phyloP scores from a whole-genome alignment of 805 yeast genomes.

The Lipomyces yamadae region DNA sequence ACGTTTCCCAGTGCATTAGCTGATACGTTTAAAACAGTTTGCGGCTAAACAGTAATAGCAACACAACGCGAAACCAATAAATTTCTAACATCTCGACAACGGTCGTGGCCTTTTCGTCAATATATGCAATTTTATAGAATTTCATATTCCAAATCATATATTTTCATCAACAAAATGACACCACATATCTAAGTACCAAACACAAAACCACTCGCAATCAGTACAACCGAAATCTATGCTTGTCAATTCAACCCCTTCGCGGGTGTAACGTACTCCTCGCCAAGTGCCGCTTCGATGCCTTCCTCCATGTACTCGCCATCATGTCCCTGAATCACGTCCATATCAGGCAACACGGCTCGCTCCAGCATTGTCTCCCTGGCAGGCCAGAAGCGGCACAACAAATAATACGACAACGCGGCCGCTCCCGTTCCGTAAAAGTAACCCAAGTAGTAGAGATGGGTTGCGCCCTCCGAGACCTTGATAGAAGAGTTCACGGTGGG shows the following conservation, averaged over 20 bases:
- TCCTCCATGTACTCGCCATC: background rate
- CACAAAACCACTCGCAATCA: background rate
- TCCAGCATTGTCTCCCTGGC: slow-evolving; percentile 31
- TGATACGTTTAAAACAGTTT: too few relatives aligned
- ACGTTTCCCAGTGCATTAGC: too few relatives aligned
- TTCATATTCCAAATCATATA: too few relatives aligned
- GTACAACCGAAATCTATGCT: background rate
- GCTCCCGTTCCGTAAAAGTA: slow-evolving; percentile 38
- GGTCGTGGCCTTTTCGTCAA: too few relatives aligned
- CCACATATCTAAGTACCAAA: too few relatives aligned
- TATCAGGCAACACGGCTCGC: slow-evolving; percentile 27
- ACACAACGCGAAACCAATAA: too few relatives aligned
- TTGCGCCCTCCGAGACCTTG: slow-evolving; percentile 8
- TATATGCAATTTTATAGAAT: too few relatives aligned
- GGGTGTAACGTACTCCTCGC: background rate
- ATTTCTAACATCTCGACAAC: too few relatives aligned
- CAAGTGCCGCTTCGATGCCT: slow-evolving; percentile 7
- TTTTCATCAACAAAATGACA: too few relatives aligned
- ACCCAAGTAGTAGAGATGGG: slow-evolving; percentile 39
- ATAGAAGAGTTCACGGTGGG: slow-evolving; percentile 26
- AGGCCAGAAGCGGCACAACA: slow-evolving; percentile 27
- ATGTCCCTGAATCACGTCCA: slow-evolving; percentile 3
- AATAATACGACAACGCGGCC: slow-evolving; percentile 27
- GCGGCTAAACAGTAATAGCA: too few relatives aligned
- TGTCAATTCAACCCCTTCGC: background rate